phyloP scores from a whole-genome alignment of 2,329 filamentous ascomycete species.

The Hymenoscyphus occultus region DNA sequence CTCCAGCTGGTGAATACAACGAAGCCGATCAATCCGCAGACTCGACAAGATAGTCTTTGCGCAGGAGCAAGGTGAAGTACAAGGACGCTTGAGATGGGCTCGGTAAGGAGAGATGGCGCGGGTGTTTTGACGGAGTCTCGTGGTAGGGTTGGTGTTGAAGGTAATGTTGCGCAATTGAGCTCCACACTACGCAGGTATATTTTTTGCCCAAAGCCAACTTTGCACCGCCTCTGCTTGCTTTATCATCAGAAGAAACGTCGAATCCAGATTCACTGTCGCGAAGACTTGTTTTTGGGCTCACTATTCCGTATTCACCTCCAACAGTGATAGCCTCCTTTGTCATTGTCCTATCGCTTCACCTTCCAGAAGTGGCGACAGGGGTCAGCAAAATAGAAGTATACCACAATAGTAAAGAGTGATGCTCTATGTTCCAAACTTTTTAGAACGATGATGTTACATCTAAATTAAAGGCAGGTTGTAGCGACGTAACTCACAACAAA shows the following conservation, averaged over 20 bases:
- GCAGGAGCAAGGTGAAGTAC: neutral
- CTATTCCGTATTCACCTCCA: neutral
- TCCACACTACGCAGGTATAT: too few species aligned
- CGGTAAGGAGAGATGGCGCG: neutral
- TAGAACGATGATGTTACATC: too few species aligned
- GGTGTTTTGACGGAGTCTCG: neutral
- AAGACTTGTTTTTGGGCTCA: neutral
- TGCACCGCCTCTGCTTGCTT: too few species aligned
- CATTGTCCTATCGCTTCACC: neutral
- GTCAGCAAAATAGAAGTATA: neutral
- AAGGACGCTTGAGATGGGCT: neutral
- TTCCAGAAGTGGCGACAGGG: neutral
- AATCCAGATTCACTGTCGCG: neutral
- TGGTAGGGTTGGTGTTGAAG: too few species aligned
- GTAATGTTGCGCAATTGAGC: too few species aligned
- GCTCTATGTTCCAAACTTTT: too few species aligned
- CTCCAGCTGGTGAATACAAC: neutral
- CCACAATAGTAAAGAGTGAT: too few species aligned
- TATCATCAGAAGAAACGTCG: too few species aligned
- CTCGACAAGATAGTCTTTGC: neutral
- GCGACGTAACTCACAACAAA: neutral
- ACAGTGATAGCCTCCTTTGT: neutral
- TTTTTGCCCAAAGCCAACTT: too few species aligned
- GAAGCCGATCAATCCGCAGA: neutral
- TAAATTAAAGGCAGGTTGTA: neutral